Evolutionary conservation across 2,329 filamentous ascomycete species (phyloP).

Genomic region (Cylindrodendrum hubeiense): DNA sequence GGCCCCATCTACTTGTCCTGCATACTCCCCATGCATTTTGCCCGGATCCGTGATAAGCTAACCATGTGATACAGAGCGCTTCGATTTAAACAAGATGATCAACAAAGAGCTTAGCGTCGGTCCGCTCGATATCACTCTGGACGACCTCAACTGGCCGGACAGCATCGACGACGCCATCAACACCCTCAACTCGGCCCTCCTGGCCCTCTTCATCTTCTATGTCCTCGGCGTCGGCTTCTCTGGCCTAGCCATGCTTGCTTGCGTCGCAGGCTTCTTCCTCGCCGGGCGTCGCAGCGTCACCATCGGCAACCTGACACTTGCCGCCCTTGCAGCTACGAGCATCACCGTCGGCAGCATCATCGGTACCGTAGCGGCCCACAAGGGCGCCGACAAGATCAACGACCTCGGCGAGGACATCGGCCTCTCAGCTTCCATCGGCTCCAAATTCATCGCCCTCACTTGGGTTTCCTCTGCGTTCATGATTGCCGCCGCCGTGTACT

Average conservation of each 20-base stretch:
- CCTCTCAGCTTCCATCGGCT: constrained; percentile 57
- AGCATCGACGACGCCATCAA: constrained; percentile 61
- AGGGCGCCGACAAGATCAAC: constrained; percentile 57
- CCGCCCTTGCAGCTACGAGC: constrained; percentile 51
- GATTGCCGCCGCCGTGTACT: constrained; percentile 55
- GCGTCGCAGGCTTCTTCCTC: constrained; percentile 51
- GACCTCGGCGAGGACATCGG: constrained; percentile 58
- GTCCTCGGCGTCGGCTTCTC: constrained; percentile 57
- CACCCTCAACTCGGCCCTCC: constrained; percentile 61
- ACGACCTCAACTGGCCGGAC: constrained; percentile 59
- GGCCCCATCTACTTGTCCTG: constrained; percentile 23
- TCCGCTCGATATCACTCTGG: constrained; percentile 58
- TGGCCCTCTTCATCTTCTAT: constrained; percentile 63
- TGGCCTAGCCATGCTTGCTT: constrained; percentile 58
- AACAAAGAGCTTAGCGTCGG: constrained; percentile 60
- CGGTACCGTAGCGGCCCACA: constrained; percentile 55
- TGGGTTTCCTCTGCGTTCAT: constrained; percentile 63
- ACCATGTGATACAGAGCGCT: constrained; percentile 44
- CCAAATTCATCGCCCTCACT: constrained; percentile 58
- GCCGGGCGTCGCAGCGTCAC: constrained; percentile 41
- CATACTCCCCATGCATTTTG: background rate
- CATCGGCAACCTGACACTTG: constrained; percentile 53
- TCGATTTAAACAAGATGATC: constrained; percentile 63
- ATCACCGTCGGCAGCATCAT: constrained; percentile 58
- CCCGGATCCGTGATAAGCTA: background rate